These are phyloP conservation scores for Pseudocercospora vitis DNA, from an alignment of 2,329 filamentous ascomycete species.

Conservation along the genomic window DNA sequence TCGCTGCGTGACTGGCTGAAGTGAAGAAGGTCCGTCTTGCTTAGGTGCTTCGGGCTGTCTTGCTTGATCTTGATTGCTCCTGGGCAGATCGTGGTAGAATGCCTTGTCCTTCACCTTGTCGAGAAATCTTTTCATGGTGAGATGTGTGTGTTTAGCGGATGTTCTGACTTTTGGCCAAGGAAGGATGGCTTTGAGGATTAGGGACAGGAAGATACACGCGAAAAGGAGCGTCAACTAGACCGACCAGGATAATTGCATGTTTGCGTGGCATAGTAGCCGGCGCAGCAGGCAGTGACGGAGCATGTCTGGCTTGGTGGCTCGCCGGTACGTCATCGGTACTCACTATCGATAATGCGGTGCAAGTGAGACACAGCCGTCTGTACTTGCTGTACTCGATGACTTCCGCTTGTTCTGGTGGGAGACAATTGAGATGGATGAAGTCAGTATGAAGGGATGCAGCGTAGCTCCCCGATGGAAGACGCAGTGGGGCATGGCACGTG, in stretches of 20 bases:
- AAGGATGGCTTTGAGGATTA: slow-evolving; percentile 19
- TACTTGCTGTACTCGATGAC: background rate
- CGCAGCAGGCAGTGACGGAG: slow-evolving; percentile 8
- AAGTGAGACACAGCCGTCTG: slow-evolving; percentile 14
- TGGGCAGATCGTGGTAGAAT: background rate
- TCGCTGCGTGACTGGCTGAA: slow-evolving; percentile 41
- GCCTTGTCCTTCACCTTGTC: slow-evolving; percentile 39
- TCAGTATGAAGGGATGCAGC: background rate
- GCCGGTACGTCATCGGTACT: slow-evolving; percentile 11
- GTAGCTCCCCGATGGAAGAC: no score
- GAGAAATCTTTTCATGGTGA: slow-evolving; percentile 42
- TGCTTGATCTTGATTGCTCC: slow-evolving; percentile 8
- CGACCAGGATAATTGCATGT: slow-evolving; percentile 15
- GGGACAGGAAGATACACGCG: slow-evolving; percentile 21
- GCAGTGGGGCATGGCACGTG: background rate
- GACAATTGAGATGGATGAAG: slow-evolving; percentile 2
- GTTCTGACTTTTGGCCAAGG: slow-evolving; percentile 11
- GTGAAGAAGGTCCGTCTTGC: slow-evolving; percentile 18
- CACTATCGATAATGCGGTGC: slow-evolving; percentile 3
- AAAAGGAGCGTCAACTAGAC: slow-evolving; percentile 26
- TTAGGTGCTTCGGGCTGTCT: slow-evolving; percentile 19
- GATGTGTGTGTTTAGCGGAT: slow-evolving; percentile 9
- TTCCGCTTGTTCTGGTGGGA: no score
- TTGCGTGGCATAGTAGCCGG: background rate
- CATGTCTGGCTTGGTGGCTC: background rate